Conservation (phyloP, 1,139 yeast genomes). For the Candida sanyaensis region DNA sequence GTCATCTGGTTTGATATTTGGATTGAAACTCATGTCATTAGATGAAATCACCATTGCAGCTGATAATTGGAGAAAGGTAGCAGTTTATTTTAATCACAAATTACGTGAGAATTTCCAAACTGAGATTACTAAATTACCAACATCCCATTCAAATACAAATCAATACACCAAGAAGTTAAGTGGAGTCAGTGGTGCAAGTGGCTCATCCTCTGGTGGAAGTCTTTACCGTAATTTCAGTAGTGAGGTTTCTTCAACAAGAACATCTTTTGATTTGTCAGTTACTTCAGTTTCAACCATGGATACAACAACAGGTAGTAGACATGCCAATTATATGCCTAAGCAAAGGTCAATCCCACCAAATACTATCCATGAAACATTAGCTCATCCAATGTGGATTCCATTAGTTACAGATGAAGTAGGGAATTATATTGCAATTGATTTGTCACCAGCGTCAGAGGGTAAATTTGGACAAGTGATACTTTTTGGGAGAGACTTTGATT, state of each 20-base stretch:
- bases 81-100: conserved; percentile 43
- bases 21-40: conserved; percentile 62
- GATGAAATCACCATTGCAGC: conserved; percentile 67
- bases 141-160: conserved; percentile 23
- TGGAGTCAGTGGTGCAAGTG: conserved; percentile 5
- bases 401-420: conserved; percentile 85
- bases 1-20: conserved; percentile 59
- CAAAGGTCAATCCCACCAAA: conserved; percentile 80
- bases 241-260: conserved; percentile 11
- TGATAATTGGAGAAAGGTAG: conserved; percentile 67
- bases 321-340: conserved; percentile 35
- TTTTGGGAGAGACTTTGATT: conserved; percentile 89
- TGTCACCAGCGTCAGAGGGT: conserved; percentile 71
- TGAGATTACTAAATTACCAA: conserved; percentile 28
- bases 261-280: conserved; percentile 11
- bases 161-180: conserved; percentile 25
- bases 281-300: conserved; percentile 9
- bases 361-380: conserved; percentile 68
- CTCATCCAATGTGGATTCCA: conserved; percentile 91
- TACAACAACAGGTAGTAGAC: conserved; percentile 6
- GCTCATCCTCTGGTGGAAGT: background rate
- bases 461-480: conserved; percentile 79
- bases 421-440: conserved; percentile 85
- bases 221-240: conserved; percentile 1
- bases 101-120: conserved; percentile 20